Evolutionary conservation across 148 eudicot species (phyloP), one percentile per base, ranked within the genome.

Genomic region (Rhododendron vialii): DNA sequence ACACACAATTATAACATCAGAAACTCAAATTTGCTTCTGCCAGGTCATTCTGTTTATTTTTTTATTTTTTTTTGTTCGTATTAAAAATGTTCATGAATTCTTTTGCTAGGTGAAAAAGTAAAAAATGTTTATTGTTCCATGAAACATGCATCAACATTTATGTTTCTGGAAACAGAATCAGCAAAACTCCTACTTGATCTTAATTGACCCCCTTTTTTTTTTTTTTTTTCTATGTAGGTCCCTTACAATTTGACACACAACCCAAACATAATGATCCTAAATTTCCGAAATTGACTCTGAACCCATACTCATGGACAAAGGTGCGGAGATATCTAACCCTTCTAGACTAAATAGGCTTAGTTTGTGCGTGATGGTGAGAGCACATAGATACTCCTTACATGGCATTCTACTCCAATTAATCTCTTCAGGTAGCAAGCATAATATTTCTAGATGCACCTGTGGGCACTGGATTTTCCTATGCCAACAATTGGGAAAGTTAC

Each of bases 251-350:
- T 45, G 53, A 84, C 48, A 48, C 50, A 10, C 50, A 10, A 47
- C 50, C 59, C 9, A 12, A 24, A 15, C 30, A 84, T 50, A 17
- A 7, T 48, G 80, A 50, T 4, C 30, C 45, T 10, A 35, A 75
- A 2, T 38, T 74, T 2, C 81, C 86, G 2, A 77, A 61, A 12
- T 35, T 84, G 10, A 55, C 45, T 1, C 55, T 84, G 81, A 77
- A 84, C 57, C 86, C 81, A 1, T 73, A 84, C 38, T 84, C 86
- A 30, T 84, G 86, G 86, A 84, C 86, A 30, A 50, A 84, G 86
- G 69, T 61, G 69, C 69, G 17, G 69, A 61, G 17, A 20, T 47
- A 4, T 38, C 41, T 38, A 38, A 38, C 41, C 41, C 41, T 38
- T 38, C 41, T 38, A 38, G 41, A 5, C 41, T 38, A 38, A 38